Base-by-base conservation (phyloP, 164 flowering plant species). In the Piper longum region DNA sequence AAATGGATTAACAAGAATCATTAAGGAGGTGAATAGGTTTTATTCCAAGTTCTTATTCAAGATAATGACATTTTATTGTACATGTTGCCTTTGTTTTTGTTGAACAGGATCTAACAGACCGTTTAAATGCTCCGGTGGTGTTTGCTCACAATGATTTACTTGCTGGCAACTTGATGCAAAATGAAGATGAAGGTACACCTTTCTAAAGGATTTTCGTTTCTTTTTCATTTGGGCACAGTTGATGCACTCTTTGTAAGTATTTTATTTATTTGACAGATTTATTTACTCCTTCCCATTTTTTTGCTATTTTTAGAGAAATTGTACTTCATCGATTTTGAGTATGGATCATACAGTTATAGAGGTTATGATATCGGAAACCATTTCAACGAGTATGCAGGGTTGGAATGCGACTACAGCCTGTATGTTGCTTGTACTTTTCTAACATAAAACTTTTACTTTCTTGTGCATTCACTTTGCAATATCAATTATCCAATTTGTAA, bases 351-450 rank as follows among this genome's bases (percentile, higher is more conserved):
- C 75, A 91, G 73, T 66, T 91, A 85, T 76, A 78, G 99, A 76
- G 99, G 99, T 61, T 91, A 75, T 76, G 99, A 95, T 79, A 88
- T 95, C 63, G 99, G 89, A 62, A 95, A 95, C 73, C 99, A 95
- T 83, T 95, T 95, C 83, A 88, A 84, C 63, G 99, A 95, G 78
- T 95, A 88, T 81, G 99, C 99, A 43, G 99, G 99, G 74, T 83
- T 81, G 73, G 97, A 91, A 54, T 91, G 99, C 75, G 95, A 91
- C 81, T 91, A 83, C 77, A 83, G 75, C 75, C 76, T 88, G 97
- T 95, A 83, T 52, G 90, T 71, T 54, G 41, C 14, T 48, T 5
- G 14, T 48, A 3, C 52, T 48, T 14, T 48, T 5, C 36, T 9
- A 48, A 44, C 6, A 44, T 44, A 44, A 3, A 44, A 48, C 52